These are phyloP conservation scores for Cystobasidium onofrii DNA, from an alignment of 768 basidiomycete species.

Conservation along the genomic window DNA sequence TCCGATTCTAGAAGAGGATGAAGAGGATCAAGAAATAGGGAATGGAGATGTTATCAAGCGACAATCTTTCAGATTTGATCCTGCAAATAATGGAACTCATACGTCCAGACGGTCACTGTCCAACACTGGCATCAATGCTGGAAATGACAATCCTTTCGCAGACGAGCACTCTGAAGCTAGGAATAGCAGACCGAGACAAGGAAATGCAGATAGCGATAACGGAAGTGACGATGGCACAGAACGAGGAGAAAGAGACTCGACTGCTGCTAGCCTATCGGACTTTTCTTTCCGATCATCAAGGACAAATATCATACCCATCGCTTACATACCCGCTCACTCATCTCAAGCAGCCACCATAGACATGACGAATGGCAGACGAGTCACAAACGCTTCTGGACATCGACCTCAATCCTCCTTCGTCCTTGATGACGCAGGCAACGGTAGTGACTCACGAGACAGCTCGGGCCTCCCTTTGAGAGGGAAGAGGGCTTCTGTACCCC, in stretches of 20 bases:
- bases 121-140: background rate
- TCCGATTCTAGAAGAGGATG: background rate
- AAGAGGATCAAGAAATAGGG: slow-evolving; percentile 1
- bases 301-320: slow-evolving; percentile 43
- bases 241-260: slow-evolving; percentile 6
- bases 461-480: background rate
- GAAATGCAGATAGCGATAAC: background rate
- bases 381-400: background rate
- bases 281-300: slow-evolving; percentile 43
- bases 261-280: slow-evolving; percentile 36
- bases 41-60: background rate
- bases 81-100: slow-evolving; percentile 4
- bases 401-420: background rate
- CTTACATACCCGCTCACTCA: slow-evolving; percentile 43
- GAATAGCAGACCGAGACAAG: slow-evolving; percentile 22
- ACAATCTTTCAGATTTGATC: slow-evolving; percentile 4
- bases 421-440: background rate
- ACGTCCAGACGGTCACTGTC: background rate
- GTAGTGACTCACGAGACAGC: background rate
- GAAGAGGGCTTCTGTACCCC: slow-evolving; percentile 17
- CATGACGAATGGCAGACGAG: background rate
- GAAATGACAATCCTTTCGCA: slow-evolving; percentile 37
- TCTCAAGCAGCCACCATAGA: slow-evolving; percentile 37
- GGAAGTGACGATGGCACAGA: background rate
- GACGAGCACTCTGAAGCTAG: slow-evolving; percentile 39